phyloP scores from a whole-genome alignment of 768 basidiomycete species.

The Guyanaporus albipodus region DNA sequence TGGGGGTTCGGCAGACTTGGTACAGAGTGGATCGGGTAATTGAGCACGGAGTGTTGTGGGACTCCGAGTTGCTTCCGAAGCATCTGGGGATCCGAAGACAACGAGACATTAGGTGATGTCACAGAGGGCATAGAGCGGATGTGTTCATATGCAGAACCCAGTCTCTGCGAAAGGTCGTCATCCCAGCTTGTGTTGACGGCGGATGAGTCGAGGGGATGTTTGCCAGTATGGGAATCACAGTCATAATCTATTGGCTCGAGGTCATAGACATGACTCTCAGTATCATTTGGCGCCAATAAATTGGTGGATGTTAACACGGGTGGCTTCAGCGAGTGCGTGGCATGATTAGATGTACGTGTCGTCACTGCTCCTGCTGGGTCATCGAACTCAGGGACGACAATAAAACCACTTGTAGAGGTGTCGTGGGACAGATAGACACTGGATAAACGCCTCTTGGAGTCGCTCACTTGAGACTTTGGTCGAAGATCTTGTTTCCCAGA shows the following conservation, averaged over 20 bases:
- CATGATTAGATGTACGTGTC: neutral
- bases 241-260: neutral
- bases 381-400: conserved; percentile 27
- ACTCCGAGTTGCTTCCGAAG: conserved; percentile 29
- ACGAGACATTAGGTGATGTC: conserved; percentile 3
- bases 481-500: conserved; percentile 7
- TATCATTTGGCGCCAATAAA: neutral
- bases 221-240: neutral
- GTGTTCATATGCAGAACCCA: conserved; percentile 21
- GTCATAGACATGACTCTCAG: neutral
- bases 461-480: neutral
- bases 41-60: conserved; percentile 30
- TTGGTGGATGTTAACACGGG: neutral
- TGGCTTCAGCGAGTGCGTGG: neutral
- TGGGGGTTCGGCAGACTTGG: conserved; percentile 27
- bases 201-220: neutral
- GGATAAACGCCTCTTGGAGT: conserved; percentile 13
- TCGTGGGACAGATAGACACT: conserved; percentile 22
- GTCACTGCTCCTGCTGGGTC: conserved; percentile 1
- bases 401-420: conserved; percentile 12
- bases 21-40: conserved; percentile 14
- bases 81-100: conserved; percentile 25
- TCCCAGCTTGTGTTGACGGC: neutral
- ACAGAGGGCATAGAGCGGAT: conserved; percentile 21
- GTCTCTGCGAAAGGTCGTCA: conserved; percentile 20